Evolutionary conservation across 371 early-diverging fungal genomes (phyloP).

Genomic region (Mucor velutinosus): DNA sequence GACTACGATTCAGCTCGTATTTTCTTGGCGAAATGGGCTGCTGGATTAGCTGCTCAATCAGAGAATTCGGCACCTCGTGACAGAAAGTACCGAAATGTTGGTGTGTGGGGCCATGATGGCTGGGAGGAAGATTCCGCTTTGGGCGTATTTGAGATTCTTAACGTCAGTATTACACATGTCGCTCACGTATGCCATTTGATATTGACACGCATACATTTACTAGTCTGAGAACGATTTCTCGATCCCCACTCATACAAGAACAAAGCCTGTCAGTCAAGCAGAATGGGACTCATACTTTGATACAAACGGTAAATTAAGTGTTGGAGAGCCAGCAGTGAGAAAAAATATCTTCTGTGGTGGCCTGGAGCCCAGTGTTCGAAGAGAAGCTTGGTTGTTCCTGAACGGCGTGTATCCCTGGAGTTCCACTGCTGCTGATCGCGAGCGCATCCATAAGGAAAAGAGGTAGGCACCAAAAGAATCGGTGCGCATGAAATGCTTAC

Average conservation of each 20-base stretch:
- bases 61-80: conserved; percentile 34
- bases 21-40: conserved; percentile 87
- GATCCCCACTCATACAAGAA: conserved; percentile 53
- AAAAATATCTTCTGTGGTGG: conserved; percentile 77
- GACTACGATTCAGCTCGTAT: conserved; percentile 88
- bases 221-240: conserved; percentile 47
- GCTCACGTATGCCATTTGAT: not conserved
- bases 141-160: conserved; percentile 51
- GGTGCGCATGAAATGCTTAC: not conserved
- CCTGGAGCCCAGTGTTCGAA: conserved; percentile 77
- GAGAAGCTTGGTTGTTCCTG: conserved; percentile 89
- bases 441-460: conserved; percentile 48
- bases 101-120: conserved; percentile 50
- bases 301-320: conserved; percentile 55
- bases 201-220: not conserved
- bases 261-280: conserved; percentile 66
- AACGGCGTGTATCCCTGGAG: conserved; percentile 86
- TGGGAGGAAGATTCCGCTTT: conserved; percentile 50
- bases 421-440: conserved; percentile 74
- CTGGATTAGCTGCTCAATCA: conserved; percentile 56
- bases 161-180: conserved; percentile 22
- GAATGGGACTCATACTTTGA: conserved; percentile 80
- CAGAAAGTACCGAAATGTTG: conserved; percentile 39
- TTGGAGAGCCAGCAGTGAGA: conserved; percentile 56
- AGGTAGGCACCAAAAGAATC: conserved; percentile 30